A percentile compares a stretch with the other conserved stretches of the same genome.
Conservation (phyloP, 352 stramenopile species). For the Pythium chondricola region DNA sequence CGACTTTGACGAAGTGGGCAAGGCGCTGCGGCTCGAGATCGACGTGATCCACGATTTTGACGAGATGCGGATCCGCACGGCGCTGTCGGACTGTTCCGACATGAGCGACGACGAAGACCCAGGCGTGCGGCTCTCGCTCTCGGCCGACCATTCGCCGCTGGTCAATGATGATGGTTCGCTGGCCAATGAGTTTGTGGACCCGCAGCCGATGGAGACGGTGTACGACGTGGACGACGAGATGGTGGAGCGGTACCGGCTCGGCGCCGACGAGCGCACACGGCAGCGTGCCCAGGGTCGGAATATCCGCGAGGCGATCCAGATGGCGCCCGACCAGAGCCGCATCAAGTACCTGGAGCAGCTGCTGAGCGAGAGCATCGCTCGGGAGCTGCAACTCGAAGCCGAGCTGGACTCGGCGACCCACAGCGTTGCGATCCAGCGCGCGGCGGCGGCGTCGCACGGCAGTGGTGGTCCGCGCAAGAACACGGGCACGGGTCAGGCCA, state of each 20-base stretch:
- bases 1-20: slow-evolving; percentile 55
- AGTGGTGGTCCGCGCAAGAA: slow-evolving; percentile 6
- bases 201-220: slow-evolving; percentile 13
- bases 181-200: slow-evolving; percentile 17
- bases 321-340: slow-evolving; percentile 71
- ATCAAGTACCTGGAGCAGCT: slow-evolving; percentile 87
- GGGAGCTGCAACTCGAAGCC: slow-evolving; percentile 77
- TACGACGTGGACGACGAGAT: slow-evolving; percentile 35
- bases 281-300: slow-evolving; percentile 73
- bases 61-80: slow-evolving; percentile 51
- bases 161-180: slow-evolving; percentile 21
- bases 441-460: neutral
- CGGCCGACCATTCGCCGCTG: slow-evolving; percentile 9
- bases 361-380: slow-evolving; percentile 73
- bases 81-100: slow-evolving; percentile 71
- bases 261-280: slow-evolving; percentile 65
- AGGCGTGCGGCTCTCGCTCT: slow-evolving; percentile 12
- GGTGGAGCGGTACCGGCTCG: slow-evolving; percentile 47
- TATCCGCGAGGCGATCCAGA: slow-evolving; percentile 67
- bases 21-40: slow-evolving; percentile 63
- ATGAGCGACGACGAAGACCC: slow-evolving; percentile 78
- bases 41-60: slow-evolving; percentile 81
- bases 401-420: slow-evolving; percentile 68
- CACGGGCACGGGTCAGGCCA: slow-evolving; percentile 11
- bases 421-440: slow-evolving; percentile 22